Percentiles rank a stretch among this genome's conserved stretches.
These are phyloP conservation scores for Epichloe hybrida DNA, from an alignment of 2,329 filamentous ascomycete species.

Conservation along the genomic window DNA sequence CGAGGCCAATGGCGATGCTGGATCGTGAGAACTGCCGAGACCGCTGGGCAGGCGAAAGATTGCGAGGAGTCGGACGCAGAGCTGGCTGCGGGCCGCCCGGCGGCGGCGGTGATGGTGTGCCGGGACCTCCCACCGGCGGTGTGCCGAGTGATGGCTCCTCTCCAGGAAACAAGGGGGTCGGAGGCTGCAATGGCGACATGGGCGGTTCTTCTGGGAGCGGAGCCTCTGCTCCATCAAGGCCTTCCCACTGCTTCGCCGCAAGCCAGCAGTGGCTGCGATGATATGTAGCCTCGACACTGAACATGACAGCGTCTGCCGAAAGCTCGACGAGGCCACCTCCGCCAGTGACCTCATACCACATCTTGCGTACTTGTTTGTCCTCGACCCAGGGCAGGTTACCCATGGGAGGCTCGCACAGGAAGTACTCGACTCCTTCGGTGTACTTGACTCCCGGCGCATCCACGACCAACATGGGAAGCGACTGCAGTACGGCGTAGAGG, in stretches of 20 bases:
- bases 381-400: constrained; percentile 64
- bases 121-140: constrained; percentile 9
- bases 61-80: constrained; percentile 20
- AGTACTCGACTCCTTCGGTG: constrained; percentile 66
- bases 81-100: constrained; percentile 13
- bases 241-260: constrained; percentile 37
- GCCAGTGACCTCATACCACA: constrained; percentile 65
- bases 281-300: constrained; percentile 47
- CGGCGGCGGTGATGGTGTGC: constrained; percentile 16
- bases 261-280: constrained; percentile 45
- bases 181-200: constrained; percentile 26
- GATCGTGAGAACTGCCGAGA: constrained; percentile 24
- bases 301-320: constrained; percentile 45
- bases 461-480: constrained; percentile 62
- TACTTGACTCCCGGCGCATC: constrained; percentile 58
- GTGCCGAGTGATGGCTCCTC: constrained; percentile 15
- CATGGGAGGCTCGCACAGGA: constrained; percentile 62
- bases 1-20: constrained; percentile 29
- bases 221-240: constrained; percentile 16
- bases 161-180: constrained; percentile 21
- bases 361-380: constrained; percentile 47
- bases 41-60: constrained; percentile 23
- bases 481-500: constrained; percentile 64
- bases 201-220: constrained; percentile 17
- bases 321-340: constrained; percentile 43